phyloP scores from a whole-genome alignment of 495 filamentous ascomycete species.

The Lichina pygmaea region DNA sequence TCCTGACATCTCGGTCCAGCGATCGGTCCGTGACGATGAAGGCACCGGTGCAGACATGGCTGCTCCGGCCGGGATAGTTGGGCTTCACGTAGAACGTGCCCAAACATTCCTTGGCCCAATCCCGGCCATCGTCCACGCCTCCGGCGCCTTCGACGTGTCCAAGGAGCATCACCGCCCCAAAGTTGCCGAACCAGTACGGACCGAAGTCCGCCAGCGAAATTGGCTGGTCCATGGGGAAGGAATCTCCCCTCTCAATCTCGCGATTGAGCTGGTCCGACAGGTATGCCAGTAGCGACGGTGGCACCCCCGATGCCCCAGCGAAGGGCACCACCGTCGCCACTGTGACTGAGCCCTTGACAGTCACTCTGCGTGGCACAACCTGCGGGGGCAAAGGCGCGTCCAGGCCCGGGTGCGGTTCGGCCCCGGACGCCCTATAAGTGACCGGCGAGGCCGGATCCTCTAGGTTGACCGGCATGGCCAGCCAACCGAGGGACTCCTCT shows the following conservation, averaged over 20 bases:
- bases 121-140: slow-evolving; percentile 26
- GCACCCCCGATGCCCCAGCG: slow-evolving; percentile 43
- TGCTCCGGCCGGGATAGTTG: slow-evolving; percentile 89
- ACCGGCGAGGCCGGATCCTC: slow-evolving; percentile 42
- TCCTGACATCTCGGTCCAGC: slow-evolving; percentile 72
- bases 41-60: slow-evolving; percentile 87
- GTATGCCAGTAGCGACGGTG: slow-evolving; percentile 46
- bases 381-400: slow-evolving; percentile 30
- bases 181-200: slow-evolving; percentile 87
- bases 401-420: slow-evolving; percentile 33
- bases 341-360: slow-evolving; percentile 67
- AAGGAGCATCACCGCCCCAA: slow-evolving; percentile 78
- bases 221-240: slow-evolving; percentile 73
- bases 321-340: slow-evolving; percentile 80
- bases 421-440: slow-evolving; percentile 35
- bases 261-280: slow-evolving; percentile 70
- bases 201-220: slow-evolving; percentile 53
- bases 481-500: no score
- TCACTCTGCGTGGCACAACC: slow-evolving; percentile 61
- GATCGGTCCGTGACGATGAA: slow-evolving; percentile 81
- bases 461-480: slow-evolving; percentile 59
- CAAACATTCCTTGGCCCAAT: slow-evolving; percentile 68
- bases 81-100: slow-evolving; percentile 95
- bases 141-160: slow-evolving; percentile 49
- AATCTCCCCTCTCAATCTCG: slow-evolving; percentile 84